Conservation (phyloP, 495 filamentous ascomycete species). For the Podospora bellae-mahoneyi region DNA sequence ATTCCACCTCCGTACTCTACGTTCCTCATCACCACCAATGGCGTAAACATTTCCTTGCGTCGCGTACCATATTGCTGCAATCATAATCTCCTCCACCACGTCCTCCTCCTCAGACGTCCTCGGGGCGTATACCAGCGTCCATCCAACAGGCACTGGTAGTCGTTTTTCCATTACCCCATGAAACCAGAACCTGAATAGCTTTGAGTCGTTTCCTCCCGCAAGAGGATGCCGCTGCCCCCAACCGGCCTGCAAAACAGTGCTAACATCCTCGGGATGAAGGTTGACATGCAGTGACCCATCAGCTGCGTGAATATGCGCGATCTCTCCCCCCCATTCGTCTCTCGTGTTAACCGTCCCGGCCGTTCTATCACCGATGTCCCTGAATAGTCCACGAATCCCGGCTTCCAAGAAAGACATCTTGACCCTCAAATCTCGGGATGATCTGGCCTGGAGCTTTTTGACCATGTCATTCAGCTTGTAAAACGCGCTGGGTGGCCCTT, state of each 20-base stretch:
- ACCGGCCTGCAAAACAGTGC: neutral
- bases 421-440: neutral
- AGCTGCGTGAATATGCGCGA: conserved; percentile 7
- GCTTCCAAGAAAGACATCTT: conserved; percentile 4
- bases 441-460: neutral
- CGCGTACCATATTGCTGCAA: conserved; percentile 11
- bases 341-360: conserved; percentile 1
- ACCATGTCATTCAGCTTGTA: neutral
- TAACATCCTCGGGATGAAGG: conserved; percentile 11
- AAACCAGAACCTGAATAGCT: conserved; percentile 10
- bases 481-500: neutral
- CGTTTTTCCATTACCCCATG: conserved; percentile 3
- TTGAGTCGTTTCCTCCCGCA: conserved; percentile 6
- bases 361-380: conserved; percentile 1
- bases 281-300: conserved; percentile 8
- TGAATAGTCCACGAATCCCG: conserved; percentile 3
- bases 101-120: neutral
- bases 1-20: neutral
- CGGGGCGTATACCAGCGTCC: conserved; percentile 12
- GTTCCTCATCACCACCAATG: neutral
- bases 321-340: conserved; percentile 14
- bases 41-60: conserved; percentile 6
- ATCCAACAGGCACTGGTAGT: conserved; percentile 9
- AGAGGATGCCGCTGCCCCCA: conserved; percentile 14
- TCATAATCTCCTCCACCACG: conserved; percentile 1